These are phyloP conservation scores for Colletotrichum karsti DNA, from an alignment of 2,329 filamentous ascomycete species.

Conservation along the genomic window DNA sequence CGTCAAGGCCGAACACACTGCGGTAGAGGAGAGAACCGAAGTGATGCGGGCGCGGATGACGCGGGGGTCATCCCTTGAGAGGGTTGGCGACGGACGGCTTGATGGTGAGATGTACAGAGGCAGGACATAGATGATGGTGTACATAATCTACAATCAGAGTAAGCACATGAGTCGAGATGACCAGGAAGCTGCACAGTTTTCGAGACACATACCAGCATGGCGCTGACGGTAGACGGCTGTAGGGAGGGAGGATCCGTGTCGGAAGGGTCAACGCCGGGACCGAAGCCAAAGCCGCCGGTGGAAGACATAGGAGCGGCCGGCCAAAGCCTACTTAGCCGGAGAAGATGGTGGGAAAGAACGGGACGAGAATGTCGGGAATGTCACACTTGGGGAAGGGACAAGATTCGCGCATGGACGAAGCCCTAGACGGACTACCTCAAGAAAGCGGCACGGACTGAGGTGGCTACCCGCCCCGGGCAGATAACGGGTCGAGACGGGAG, in stretches of 20 bases:
- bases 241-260: not conserved
- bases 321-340: not conserved
- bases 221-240: constrained; percentile 15
- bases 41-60: constrained; percentile 89
- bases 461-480: too few species aligned
- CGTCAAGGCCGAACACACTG: constrained; percentile 72
- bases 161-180: not conserved
- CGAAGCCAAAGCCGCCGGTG: not conserved
- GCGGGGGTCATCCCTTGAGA: constrained; percentile 87
- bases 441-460: too few species aligned
- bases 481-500: too few species aligned
- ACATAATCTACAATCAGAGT: constrained; percentile 67
- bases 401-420: too few species aligned
- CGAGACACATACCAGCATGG: constrained; percentile 25
- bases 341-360: not conserved
- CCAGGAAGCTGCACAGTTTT: not conserved
- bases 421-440: too few species aligned
- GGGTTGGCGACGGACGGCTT: constrained; percentile 80
- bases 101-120: constrained; percentile 87
- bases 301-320: not conserved
- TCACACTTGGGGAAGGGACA: too few species aligned
- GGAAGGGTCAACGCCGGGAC: not conserved
- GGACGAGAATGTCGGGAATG: not conserved
- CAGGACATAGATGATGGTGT: constrained; percentile 88
- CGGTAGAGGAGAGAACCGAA: constrained; percentile 80